Base-by-base conservation (phyloP, 2,329 filamentous ascomycete genomes). In the Simplicillium aogashimaense region DNA sequence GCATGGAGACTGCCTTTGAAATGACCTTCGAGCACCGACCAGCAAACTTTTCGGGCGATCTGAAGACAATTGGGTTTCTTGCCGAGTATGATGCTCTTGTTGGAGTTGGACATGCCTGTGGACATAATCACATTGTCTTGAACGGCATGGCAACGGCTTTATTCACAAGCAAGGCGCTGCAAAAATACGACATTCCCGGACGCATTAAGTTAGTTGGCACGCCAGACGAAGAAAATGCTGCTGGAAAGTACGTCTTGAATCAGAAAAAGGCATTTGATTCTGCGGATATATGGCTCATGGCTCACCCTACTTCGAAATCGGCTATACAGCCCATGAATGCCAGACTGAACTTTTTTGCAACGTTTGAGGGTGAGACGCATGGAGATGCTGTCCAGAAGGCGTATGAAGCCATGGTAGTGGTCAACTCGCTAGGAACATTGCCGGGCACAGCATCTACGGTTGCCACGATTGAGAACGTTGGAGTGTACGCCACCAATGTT, bases 251-350 rank as follows among this genome's bases (percentile, higher is more conserved):
- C 35, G 41, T 35, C 34, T 43, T 48, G 28, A 47, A 47, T 37
- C 37, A 43, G 28, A n/a, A 29, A 32, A 36, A 39, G 7, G 46
- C 46, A 12, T 48, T 47, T 29, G 37, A 43, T 12, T 37, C 35
- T 29, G 36, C 46, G 2, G 41, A 46, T 11, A 28, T 48, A 36
- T 48, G 46, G 46, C 17, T 48, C 25, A 48, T 48, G 46, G 46
- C 46, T 11, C 46, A 48, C 25, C 46, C 46, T 12, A 47, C 40
- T 15, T 38, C 20, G 3, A 37, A 39, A 13, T 43, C 40, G 15
- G 46, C 46, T 7, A 32, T 48, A 2, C 46, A 48, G 39, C 44
- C 46, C 9, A 48, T 48, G 46, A 48, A 48, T 36, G 38, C 40
- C 3, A 42, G 46, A 7, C 40, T 48, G 30, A 48, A 48, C 39